A percentile compares a stretch with the other conserved stretches of the same genome.
Conservation (phyloP, 2,329 filamentous ascomycete genomes). For the Graphilbum fragrans region DNA sequence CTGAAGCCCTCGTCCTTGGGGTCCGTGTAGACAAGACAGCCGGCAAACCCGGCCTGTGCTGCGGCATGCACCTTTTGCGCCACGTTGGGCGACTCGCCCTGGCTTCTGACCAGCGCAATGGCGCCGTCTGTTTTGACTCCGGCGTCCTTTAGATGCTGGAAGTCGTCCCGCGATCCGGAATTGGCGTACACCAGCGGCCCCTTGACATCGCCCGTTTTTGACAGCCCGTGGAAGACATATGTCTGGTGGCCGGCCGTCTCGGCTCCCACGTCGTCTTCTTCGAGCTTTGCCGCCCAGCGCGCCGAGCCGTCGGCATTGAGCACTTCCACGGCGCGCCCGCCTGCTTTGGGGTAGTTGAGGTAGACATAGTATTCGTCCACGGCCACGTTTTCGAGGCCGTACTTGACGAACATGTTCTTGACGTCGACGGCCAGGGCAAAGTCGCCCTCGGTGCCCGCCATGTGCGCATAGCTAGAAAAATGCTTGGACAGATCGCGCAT, state of each 20-base stretch:
- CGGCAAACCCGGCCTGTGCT: slow-evolving; percentile 71
- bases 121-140: slow-evolving; percentile 66
- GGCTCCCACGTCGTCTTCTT: slow-evolving; percentile 46
- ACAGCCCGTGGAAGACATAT: slow-evolving; percentile 76
- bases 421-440: slow-evolving; percentile 78
- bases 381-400: slow-evolving; percentile 61
- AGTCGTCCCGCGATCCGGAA: slow-evolving; percentile 78
- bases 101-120: slow-evolving; percentile 74
- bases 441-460: slow-evolving; percentile 91
- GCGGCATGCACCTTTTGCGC: slow-evolving; percentile 84
- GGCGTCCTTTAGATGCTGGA: slow-evolving; percentile 55
- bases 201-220: slow-evolving; percentile 72
- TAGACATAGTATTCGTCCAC: slow-evolving; percentile 80
- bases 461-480: slow-evolving; percentile 73
- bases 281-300: slow-evolving; percentile 68
- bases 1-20: slow-evolving; percentile 73
- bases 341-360: slow-evolving; percentile 74
- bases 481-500: slow-evolving; percentile 65
- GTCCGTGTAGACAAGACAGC: slow-evolving; percentile 88
- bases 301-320: slow-evolving; percentile 50
- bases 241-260: slow-evolving; percentile 61
- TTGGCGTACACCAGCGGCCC: slow-evolving; percentile 88
- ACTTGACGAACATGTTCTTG: slow-evolving; percentile 59
- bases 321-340: slow-evolving; percentile 71
- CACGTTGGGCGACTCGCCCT: slow-evolving; percentile 48